A percentile compares a stretch with the other conserved stretches of the same genome.
Evolutionary conservation across 129 eudicot species (phyloP).

Genomic region (Solidago caesia): DNA sequence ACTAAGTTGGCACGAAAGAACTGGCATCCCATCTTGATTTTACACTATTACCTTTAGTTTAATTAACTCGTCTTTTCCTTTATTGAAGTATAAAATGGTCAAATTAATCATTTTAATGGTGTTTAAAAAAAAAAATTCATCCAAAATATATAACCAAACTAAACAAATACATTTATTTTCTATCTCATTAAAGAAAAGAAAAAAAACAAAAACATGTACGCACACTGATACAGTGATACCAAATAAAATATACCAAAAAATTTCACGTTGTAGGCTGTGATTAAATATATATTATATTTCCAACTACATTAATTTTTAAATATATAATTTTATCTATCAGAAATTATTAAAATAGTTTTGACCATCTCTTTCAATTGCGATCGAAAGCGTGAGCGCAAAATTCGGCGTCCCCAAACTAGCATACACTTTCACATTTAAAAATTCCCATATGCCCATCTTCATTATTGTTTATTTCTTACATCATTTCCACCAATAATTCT

Average conservation of each 20-base stretch:
- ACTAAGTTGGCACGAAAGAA: too few relatives aligned
- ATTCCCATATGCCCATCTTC: slow-evolving; percentile 16
- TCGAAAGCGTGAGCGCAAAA: slow-evolving; percentile 46
- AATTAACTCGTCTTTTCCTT: too few relatives aligned
- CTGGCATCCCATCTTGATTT: too few relatives aligned
- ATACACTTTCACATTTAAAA: slow-evolving; percentile 42
- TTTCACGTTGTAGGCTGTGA: slow-evolving; percentile 9
- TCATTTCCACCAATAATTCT: slow-evolving; percentile 33
- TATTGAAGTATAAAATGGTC: too few relatives aligned
- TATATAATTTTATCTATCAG: background rate
- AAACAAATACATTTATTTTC: too few relatives aligned
- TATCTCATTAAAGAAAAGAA: too few relatives aligned
- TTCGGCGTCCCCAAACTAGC: slow-evolving; percentile 40
- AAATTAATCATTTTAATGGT: too few relatives aligned
- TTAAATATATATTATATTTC: slow-evolving; percentile 16
- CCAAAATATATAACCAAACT: too few relatives aligned
- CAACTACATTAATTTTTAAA: slow-evolving; percentile 6
- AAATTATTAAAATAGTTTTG: slow-evolving; percentile 31
- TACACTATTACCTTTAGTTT: too few relatives aligned
- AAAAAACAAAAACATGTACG: background rate
- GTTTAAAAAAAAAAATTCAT: too few relatives aligned
- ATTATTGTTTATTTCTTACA: slow-evolving; percentile 7
- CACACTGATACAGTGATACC: background rate
- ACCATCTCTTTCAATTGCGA: slow-evolving; percentile 45
- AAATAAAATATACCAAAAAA: background rate